Evolutionary conservation across 768 basidiomycete genomes (phyloP).

Genomic region (Lactarius deliciosus): DNA sequence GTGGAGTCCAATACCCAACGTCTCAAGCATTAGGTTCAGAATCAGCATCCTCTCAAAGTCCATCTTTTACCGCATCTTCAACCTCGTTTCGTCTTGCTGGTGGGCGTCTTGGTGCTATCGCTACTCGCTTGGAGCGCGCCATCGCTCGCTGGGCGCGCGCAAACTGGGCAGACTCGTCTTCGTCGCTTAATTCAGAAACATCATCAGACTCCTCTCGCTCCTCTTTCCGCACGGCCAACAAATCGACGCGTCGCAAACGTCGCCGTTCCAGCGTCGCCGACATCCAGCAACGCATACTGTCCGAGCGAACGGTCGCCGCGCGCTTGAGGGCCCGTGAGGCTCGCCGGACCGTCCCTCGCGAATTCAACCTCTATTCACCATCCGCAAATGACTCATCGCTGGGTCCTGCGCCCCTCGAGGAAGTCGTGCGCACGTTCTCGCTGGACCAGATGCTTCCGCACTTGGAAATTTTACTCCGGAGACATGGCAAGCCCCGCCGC

Average conservation of each 20-base stretch:
- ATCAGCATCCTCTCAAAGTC: slow-evolving; percentile 34
- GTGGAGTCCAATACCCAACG: slow-evolving; percentile 47
- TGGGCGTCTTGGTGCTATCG: slow-evolving; percentile 38
- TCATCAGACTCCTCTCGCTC: slow-evolving; percentile 42
- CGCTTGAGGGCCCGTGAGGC: slow-evolving; percentile 64
- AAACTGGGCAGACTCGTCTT: slow-evolving; percentile 39
- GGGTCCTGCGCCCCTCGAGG: slow-evolving; percentile 11
- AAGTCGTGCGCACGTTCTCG: slow-evolving; percentile 28
- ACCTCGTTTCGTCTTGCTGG: slow-evolving; percentile 36
- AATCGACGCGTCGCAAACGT: slow-evolving; percentile 42
- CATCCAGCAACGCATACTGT: slow-evolving; percentile 47
- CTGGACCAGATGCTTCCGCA: slow-evolving; percentile 26
- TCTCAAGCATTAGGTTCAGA: slow-evolving; percentile 34
- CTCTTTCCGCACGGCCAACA: slow-evolving; percentile 43
- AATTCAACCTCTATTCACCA: slow-evolving; percentile 67
- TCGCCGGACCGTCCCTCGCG: slow-evolving; percentile 56
- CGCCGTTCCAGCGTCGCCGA: slow-evolving; percentile 52
- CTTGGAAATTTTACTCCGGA: slow-evolving; percentile 28
- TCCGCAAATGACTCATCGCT: slow-evolving; percentile 34
- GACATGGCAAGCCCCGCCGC: slow-evolving; percentile 27
- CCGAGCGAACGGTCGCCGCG: slow-evolving; percentile 60
- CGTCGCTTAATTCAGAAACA: slow-evolving; percentile 43
- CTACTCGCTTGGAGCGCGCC: slow-evolving; percentile 66
- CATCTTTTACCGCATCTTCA: slow-evolving; percentile 41
- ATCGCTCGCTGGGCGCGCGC: slow-evolving; percentile 71